Base-by-base conservation (phyloP, 2,329 filamentous ascomycete species). In the Colletotrichum neosansevieriae region DNA sequence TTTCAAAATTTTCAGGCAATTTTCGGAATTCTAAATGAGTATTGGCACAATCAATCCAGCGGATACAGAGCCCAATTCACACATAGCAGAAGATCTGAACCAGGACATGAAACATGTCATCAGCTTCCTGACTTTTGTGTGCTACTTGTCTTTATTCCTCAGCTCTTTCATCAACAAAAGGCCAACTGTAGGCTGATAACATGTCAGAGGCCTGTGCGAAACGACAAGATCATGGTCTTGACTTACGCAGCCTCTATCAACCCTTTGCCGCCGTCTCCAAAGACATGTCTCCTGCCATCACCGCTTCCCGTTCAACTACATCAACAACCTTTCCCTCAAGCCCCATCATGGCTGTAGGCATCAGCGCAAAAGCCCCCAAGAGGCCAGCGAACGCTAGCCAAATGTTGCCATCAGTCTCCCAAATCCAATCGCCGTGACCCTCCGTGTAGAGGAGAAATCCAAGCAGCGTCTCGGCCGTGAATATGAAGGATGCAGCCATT, bases 311-410 rank as follows among this genome's bases (percentile, higher is more conserved):
- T 19, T 38, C 34, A 19, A 19, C 58, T 11, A 12, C 58, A 3
- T 38, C 19, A 15, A 21, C 44, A 32, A n/a, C 24, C 12, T 50
- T n/a, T 2, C 59, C 24, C 42, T 66, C 53, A 2, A 63, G 42
- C 2, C n/a, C 34, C 53, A 69, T 71, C 54, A 69, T 34, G 15
- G 40, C 60, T 10, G 63, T 24, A 2, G 61, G 61, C 66, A 69
- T 65, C 38, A 49, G 40, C 34, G 62, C 21, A 58, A 47, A 66
- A 3, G 56, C 56, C 12, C 24, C 56, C 29, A 44, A 13, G 5
- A 56, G 17, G 36, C 54, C 29, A 21, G 10, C 34, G 42, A 13
- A 17, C 10, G 38, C 57, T n/a, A 54, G 24, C 57, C 57, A 50
- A 6, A 21, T 13, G 13, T 19, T 34, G 40, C 51, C 24, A 17